Percentiles rank a stretch among this genome's conserved stretches.
These are phyloP conservation scores for Alternaria viburni DNA, from an alignment of 2,329 filamentous ascomycete genomes.

Conservation along the genomic window DNA sequence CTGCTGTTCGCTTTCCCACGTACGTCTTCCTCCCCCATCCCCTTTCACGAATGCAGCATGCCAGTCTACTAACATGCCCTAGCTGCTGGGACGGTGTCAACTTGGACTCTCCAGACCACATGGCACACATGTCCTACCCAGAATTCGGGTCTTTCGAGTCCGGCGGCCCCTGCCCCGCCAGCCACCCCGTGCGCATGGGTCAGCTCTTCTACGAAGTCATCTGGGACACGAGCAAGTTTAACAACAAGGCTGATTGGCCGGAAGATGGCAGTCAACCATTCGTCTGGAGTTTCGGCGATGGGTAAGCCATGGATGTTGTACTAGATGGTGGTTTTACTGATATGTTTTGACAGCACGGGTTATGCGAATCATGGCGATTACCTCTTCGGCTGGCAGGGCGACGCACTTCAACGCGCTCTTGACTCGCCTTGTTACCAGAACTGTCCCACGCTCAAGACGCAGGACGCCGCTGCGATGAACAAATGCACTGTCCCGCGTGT, in stretches of 20 bases:
- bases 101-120: slow-evolving; percentile 38
- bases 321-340: neutral
- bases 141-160: slow-evolving; percentile 32
- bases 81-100: slow-evolving; percentile 35
- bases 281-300: slow-evolving; percentile 47
- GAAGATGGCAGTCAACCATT: slow-evolving; percentile 41
- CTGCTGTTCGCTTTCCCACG: slow-evolving; percentile 50
- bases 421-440: slow-evolving; percentile 46
- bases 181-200: slow-evolving; percentile 51
- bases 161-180: slow-evolving; percentile 57
- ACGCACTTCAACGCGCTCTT: slow-evolving; percentile 53
- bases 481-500: slow-evolving; percentile 56
- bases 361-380: slow-evolving; percentile 61
- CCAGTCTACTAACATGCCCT: neutral
- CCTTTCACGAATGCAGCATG: neutral
- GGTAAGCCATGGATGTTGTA: slow-evolving; percentile 5
- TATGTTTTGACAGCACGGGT: slow-evolving; percentile 39
- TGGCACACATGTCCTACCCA: slow-evolving; percentile 37
- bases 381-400: slow-evolving; percentile 59
- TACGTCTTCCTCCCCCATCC: neutral
- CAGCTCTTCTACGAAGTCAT: slow-evolving; percentile 36
- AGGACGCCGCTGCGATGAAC: slow-evolving; percentile 55
- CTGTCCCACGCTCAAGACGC: slow-evolving; percentile 54
- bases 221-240: slow-evolving; percentile 47
- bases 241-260: slow-evolving; percentile 31